Conservation (phyloP, 805 yeast genomes). For the Limtongia smithiae region DNA sequence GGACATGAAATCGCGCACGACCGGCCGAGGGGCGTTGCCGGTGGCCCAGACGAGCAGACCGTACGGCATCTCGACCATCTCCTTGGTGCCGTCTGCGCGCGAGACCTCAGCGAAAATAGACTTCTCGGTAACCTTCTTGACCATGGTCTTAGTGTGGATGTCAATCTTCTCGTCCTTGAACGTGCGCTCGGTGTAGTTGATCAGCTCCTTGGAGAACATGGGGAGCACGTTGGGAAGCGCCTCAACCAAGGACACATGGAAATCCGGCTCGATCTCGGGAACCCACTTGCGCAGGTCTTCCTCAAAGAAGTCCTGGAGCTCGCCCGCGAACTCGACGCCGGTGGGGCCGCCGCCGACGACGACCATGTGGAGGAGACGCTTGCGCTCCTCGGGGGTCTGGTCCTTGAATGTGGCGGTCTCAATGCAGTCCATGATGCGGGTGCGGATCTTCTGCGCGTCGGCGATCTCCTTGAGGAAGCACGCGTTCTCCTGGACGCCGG, state of each 20-base stretch:
- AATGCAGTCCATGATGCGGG: constrained; percentile 76
- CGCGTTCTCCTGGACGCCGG: constrained; percentile 84
- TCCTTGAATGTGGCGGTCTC: constrained; percentile 85
- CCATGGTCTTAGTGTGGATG: constrained; percentile 80
- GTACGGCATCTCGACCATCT: constrained; percentile 67
- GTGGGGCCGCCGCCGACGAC: constrained; percentile 99
- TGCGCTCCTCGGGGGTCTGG: constrained; percentile 71
- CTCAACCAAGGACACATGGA: constrained; percentile 80
- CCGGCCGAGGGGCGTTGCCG: constrained; percentile 85
- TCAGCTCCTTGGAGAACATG: constrained; percentile 43
- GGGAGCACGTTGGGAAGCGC: constrained; percentile 84
- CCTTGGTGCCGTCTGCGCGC: constrained; percentile 61
- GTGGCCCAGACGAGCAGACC: constrained; percentile 97
- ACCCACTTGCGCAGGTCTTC: constrained; percentile 87
- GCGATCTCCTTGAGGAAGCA: constrained; percentile 84
- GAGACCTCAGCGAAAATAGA: constrained; percentile 68
- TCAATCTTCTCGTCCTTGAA: constrained; percentile 66
- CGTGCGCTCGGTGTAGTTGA: constrained; percentile 71
- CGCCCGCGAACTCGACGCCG: constrained; percentile 97
- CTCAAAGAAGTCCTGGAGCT: constrained; percentile 87
- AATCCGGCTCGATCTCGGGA: constrained; percentile 78
- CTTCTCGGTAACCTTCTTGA: constrained; percentile 73
- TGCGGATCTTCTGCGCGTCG: constrained; percentile 81
- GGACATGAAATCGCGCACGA: constrained; percentile 62
- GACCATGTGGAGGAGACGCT: constrained; percentile 78